These are phyloP conservation scores for Mucor lusitanicus DNA, from an alignment of 371 early-diverging fungal species.

Conservation along the genomic window DNA sequence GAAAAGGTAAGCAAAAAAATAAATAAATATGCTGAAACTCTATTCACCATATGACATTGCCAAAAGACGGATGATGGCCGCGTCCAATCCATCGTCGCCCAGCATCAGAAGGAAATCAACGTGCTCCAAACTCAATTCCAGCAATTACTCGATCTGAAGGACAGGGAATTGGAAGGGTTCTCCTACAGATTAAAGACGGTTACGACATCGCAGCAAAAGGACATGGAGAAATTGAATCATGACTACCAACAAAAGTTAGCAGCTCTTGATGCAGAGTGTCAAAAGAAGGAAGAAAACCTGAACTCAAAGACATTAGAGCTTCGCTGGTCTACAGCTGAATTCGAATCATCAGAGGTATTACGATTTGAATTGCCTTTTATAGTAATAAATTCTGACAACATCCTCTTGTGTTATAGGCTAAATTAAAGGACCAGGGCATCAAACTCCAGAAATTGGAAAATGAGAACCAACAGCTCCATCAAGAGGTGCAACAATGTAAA, in stretches of 20 bases:
- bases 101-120: constrained; percentile 49
- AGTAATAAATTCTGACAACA: background rate
- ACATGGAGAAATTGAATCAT: constrained; percentile 41
- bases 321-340: constrained; percentile 43
- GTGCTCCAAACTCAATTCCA: constrained; percentile 46
- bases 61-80: constrained; percentile 19
- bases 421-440: constrained; percentile 35
- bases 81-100: constrained; percentile 36
- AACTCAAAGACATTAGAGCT: constrained; percentile 45
- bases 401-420: constrained; percentile 21
- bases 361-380: background rate
- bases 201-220: constrained; percentile 42
- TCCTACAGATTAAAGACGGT: constrained; percentile 43
- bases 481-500: constrained; percentile 26
- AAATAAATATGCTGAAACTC: background rate
- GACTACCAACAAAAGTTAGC: constrained; percentile 35
- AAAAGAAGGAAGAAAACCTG: constrained; percentile 32
- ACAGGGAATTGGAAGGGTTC: constrained; percentile 45
- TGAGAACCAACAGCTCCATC: constrained; percentile 35
- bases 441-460: constrained; percentile 32
- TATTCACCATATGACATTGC: background rate
- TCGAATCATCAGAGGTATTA: constrained; percentile 53
- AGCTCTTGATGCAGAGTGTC: constrained; percentile 31
- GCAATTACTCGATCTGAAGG: constrained; percentile 42
- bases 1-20: constrained; percentile 17